These are phyloP conservation scores for Colletotrichum brevisporum DNA, from an alignment of 2,329 filamentous ascomycete species.

Conservation along the genomic window DNA sequence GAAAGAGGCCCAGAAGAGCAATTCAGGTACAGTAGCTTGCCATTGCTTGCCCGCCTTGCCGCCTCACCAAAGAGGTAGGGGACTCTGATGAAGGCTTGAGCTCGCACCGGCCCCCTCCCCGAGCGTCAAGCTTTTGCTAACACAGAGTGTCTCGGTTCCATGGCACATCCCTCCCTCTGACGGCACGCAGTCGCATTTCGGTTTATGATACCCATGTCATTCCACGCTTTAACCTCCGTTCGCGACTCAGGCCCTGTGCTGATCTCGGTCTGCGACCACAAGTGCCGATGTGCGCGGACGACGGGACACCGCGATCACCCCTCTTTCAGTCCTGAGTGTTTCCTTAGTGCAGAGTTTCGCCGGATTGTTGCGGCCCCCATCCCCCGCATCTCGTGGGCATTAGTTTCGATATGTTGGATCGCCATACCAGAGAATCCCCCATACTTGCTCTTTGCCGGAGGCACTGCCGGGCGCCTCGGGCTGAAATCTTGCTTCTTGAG, in stretches of 20 bases:
- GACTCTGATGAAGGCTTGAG: too few species aligned
- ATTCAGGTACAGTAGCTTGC: neutral
- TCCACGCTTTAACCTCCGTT: neutral
- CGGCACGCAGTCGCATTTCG: neutral
- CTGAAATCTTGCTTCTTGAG: too few species aligned
- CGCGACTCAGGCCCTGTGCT: constrained; percentile 1
- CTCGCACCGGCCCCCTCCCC: neutral
- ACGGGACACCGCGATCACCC: too few species aligned
- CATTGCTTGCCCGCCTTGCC: neutral
- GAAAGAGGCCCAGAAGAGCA: too few species aligned
- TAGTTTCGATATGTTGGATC: too few species aligned
- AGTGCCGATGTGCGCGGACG: neutral
- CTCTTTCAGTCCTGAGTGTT: too few species aligned
- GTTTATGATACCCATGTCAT: neutral
- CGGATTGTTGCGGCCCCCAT: too few species aligned
- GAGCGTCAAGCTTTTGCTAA: constrained; percentile 1
- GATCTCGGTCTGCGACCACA: neutral
- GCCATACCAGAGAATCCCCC: too few species aligned
- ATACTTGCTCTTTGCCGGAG: too few species aligned
- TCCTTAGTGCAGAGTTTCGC: too few species aligned
- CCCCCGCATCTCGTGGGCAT: too few species aligned
- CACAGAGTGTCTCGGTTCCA: neutral
- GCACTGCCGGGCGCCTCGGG: too few species aligned
- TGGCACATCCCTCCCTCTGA: constrained; percentile 3
- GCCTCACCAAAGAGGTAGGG: neutral